Evolutionary conservation across 2,329 filamentous ascomycete genomes (phyloP), one percentile per base, ranked within the genome.

Genomic region (Alternaria triticina): DNA sequence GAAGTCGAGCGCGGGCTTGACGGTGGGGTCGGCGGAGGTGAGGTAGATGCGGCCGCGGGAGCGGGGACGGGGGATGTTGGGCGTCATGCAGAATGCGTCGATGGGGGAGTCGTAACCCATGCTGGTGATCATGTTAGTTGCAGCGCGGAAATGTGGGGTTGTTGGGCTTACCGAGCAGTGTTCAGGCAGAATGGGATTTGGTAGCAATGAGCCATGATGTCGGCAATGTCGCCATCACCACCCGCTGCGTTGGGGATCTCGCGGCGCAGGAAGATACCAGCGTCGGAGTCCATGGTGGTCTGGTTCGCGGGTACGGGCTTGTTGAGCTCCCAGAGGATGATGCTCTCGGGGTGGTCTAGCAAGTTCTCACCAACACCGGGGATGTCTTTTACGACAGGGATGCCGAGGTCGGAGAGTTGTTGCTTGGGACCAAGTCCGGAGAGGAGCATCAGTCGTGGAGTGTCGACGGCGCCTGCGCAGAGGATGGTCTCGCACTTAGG

Each of bases 171-270:
- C 78, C 92, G 89, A 59, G 86, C 83, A 2, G 93, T 97, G 86
- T 97, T 97, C 71, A 94, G 88, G 66, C 90, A 92, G 82, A 97
- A 97, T 57, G 93, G 93, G 70, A 97, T 96, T 82, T 97, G 94
- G 84, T 97, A 97, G 87, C 93, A 97, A 84, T 97, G 93, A 91
- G 96, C 96, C 94, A 97, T 97, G 74, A 96, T 83, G 76, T 97
- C 94, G 67, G 91, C 91, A 59, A 92, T 90, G 65, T 91, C 87
- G 56, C 91, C 91, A 71, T 96, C 93, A 2, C 83, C 82, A 60
- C 87, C 87, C 4, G 86, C 87, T 3, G 92, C 91, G 75, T 94
- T 89, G 71, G 88, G 84, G 13, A 85, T 78, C 80, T 96, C 89
- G 63, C 93, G 91, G 66, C 93, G 92, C 61, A 97, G 85, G 86